Evolutionary conservation across 352 stramenopile species (phyloP).

Genomic region (Globisporangium nagaii): DNA sequence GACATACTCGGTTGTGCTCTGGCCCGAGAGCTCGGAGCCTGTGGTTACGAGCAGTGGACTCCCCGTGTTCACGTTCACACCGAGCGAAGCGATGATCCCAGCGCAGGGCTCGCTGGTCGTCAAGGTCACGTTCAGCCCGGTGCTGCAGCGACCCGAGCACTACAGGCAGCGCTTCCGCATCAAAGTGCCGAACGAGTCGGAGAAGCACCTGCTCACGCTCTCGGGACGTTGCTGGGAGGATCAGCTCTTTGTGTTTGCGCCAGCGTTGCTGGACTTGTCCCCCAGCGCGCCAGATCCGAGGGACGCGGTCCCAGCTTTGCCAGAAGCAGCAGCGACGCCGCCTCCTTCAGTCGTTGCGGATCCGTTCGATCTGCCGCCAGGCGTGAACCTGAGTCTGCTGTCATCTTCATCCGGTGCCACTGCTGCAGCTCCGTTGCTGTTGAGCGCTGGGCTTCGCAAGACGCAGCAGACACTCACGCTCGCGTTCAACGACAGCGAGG

Average conservation of each 20-base stretch:
- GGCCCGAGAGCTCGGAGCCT: not conserved
- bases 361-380: conserved; percentile 58
- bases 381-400: conserved; percentile 28
- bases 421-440: conserved; percentile 14
- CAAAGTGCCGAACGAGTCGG: conserved; percentile 68
- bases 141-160: conserved; percentile 49
- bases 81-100: conserved; percentile 52
- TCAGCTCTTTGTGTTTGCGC: conserved; percentile 62
- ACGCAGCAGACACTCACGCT: conserved; percentile 30
- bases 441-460: conserved; percentile 37
- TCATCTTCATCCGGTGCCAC: not conserved
- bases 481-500: conserved; percentile 29
- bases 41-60: conserved; percentile 19
- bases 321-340: not conserved
- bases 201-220: conserved; percentile 48
- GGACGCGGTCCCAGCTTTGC: not conserved
- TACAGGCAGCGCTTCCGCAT: conserved; percentile 55
- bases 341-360: conserved; percentile 49
- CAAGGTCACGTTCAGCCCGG: conserved; percentile 57
- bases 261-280: conserved; percentile 7
- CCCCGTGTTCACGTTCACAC: conserved; percentile 60
- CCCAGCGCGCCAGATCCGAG: conserved; percentile 5
- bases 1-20: conserved; percentile 33
- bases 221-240: conserved; percentile 75
- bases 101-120: conserved; percentile 45